Conservation (phyloP, 2,329 filamentous ascomycete genomes). For the Aureobasidium zeae region DNA sequence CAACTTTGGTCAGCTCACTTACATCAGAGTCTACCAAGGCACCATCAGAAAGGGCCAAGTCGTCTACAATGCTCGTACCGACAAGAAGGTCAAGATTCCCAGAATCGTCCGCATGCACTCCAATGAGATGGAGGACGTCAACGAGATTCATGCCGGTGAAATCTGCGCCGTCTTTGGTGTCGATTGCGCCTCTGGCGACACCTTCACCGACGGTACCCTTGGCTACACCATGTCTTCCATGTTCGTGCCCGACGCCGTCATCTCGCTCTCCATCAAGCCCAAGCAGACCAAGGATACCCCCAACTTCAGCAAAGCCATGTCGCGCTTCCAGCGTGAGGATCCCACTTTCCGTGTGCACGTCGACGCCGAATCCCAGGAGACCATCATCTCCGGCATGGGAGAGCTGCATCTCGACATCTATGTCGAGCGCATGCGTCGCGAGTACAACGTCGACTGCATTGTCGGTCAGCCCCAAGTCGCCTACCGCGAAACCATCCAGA, state of each 20-base stretch:
- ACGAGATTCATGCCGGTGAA: slow-evolving; percentile 86
- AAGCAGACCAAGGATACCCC: slow-evolving; percentile 85
- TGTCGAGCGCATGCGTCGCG: slow-evolving; percentile 88
- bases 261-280: slow-evolving; percentile 93
- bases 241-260: slow-evolving; percentile 96
- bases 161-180: slow-evolving; percentile 98
- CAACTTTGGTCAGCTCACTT: slow-evolving; percentile 96
- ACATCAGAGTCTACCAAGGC: slow-evolving; percentile 97
- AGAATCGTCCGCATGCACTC: slow-evolving; percentile 99
- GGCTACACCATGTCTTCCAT: slow-evolving; percentile 97
- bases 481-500: slow-evolving; percentile 86
- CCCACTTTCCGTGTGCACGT: slow-evolving; percentile 94
- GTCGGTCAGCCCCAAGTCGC: slow-evolving; percentile 96
- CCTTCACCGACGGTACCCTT: slow-evolving; percentile 87
- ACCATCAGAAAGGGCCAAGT: slow-evolving; percentile 78
- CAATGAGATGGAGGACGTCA: slow-evolving; percentile 97
- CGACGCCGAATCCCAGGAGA: slow-evolving; percentile 86
- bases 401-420: slow-evolving; percentile 96
- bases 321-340: slow-evolving; percentile 95
- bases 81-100: slow-evolving; percentile 94
- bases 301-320: slow-evolving; percentile 98
- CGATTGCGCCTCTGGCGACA: slow-evolving; percentile 94
- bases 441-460: slow-evolving; percentile 91
- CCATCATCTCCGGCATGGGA: slow-evolving; percentile 97
- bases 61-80: slow-evolving; percentile 85